phyloP scores from a whole-genome alignment of 148 eudicot species.

The Nepenthes gracilis region DNA sequence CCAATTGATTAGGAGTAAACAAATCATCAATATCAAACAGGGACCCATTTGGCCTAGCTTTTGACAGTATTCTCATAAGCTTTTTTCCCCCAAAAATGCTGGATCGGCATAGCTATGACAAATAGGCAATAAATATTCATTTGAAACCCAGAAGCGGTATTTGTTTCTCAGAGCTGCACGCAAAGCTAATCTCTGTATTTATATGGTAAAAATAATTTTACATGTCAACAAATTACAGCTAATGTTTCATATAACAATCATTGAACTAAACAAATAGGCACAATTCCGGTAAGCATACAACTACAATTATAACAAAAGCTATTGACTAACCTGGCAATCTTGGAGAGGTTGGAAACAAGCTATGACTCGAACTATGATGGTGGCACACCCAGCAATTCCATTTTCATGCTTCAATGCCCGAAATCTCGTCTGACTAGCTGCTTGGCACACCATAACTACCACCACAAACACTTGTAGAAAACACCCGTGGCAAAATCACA shows the following conservation, averaged over 20 bases:
- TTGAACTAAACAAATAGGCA: not conserved
- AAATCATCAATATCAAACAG: not conserved
- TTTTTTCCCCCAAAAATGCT: no score
- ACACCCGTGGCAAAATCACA: conserved; percentile 6
- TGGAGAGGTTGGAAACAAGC: conserved; percentile 94
- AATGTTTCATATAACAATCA: not conserved
- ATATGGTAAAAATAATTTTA: no score
- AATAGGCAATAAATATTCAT: not conserved
- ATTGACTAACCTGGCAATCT: conserved; percentile 70
- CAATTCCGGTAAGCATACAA: not conserved
- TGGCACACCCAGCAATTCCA: conserved; percentile 79
- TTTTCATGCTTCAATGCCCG: conserved; percentile 84
- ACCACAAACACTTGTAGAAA: conserved; percentile 5
- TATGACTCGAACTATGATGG: conserved; percentile 86
- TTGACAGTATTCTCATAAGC: no score
- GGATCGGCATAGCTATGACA: no score
- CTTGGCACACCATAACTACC: conserved; percentile 99
- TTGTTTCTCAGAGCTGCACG: not conserved
- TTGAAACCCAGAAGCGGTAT: not conserved
- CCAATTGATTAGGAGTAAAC: conserved; percentile 12
- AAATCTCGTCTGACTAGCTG: conserved; percentile 91
- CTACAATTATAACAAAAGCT: no score
- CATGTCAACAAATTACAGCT: no score
- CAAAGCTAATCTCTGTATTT: no score
- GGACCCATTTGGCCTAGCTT: no score